Conservation (phyloP, 805 yeast species). For the Wilhelminamyces savonicus region DNA sequence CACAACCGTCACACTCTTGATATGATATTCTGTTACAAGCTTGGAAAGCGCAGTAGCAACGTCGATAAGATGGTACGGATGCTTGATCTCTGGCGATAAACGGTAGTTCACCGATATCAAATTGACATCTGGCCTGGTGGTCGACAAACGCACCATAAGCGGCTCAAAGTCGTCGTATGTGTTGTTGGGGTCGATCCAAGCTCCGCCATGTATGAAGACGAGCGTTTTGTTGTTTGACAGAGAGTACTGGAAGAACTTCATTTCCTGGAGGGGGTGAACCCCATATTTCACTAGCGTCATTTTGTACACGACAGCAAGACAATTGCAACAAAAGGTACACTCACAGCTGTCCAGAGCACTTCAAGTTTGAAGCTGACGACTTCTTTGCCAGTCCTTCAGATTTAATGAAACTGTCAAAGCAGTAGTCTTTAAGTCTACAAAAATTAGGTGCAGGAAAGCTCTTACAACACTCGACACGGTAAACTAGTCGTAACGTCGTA, state of each 20-base stretch:
- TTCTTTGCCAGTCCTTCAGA: too few relatives aligned
- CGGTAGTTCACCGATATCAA: conserved; percentile 50
- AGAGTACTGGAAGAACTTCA: conserved; percentile 19
- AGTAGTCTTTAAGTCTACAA: too few relatives aligned
- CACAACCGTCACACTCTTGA: conserved; percentile 20
- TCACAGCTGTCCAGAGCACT: too few relatives aligned
- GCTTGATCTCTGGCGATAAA: conserved; percentile 53
- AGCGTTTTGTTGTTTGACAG: conserved; percentile 18
- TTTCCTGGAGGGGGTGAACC: conserved; percentile 21
- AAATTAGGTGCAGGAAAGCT: too few relatives aligned
- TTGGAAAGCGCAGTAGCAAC: conserved; percentile 38
- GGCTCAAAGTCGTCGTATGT: conserved; percentile 49
- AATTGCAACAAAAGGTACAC: too few relatives aligned
- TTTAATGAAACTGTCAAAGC: too few relatives aligned
- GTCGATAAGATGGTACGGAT: conserved; percentile 60
- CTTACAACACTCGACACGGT: too few relatives aligned
- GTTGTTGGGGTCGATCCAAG: conserved; percentile 71
- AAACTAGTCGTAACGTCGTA: too few relatives aligned
- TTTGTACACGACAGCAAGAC: too few relatives aligned
- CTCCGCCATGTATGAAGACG: conserved; percentile 81
- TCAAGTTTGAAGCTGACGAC: too few relatives aligned
- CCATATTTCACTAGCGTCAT: conserved; percentile 18
- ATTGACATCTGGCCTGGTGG: conserved; percentile 9
- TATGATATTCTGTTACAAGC: conserved; percentile 10
- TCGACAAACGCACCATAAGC: too few relatives aligned